Evolutionary conservation across 1,139 yeast genomes (phyloP), one percentile per base, ranked within the genome.

Genomic region (Sugiyamaella xylanicola): DNA sequence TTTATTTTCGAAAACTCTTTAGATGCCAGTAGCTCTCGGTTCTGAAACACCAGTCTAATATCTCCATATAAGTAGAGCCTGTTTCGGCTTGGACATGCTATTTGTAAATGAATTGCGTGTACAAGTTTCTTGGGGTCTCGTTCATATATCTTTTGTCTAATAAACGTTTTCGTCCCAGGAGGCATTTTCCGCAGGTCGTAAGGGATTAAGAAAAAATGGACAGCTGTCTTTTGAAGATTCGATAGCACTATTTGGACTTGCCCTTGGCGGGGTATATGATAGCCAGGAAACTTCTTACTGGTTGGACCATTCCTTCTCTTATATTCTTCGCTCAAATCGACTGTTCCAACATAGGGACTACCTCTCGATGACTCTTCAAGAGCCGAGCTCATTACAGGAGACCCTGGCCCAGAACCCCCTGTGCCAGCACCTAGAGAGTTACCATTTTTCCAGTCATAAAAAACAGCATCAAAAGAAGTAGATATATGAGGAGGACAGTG

Each of bases 321-420:
- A 56, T 68, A 70, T 49, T 64, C 61, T 17, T 62, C 63, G 21
- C 70, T 71, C 17, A 77, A 55, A 54, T 75, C 74, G 3, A 76
- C 63, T 4, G 65, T 66, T 8, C 77, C 77, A 22, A 75, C 76
- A 56, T 76, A 77, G 1, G 79, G 80, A 9, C 75, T 68, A 3
- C 66, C 70, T 5, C 56, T 59, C n/a, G 61, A 61, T 7, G 57
- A 52, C 3, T 63, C 66, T 7, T 64, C 69, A 9, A 36, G 20
- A n/a, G 32, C 35, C 36, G 44, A 16, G 13, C 20, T 20, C 22
- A 25, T n/a, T 3, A 35, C 21, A 13, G 35, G 36, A 16, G 43
- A 37, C 5, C 20, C 22, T 19, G 29, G 13, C 4, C 44, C 35
- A n/a, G 19, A 19, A 25, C 36, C 29, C 4, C 5, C 17, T 7